Conservation (phyloP, 1,284 basidiomycete species). For the Pyrrhoderma noxium region DNA sequence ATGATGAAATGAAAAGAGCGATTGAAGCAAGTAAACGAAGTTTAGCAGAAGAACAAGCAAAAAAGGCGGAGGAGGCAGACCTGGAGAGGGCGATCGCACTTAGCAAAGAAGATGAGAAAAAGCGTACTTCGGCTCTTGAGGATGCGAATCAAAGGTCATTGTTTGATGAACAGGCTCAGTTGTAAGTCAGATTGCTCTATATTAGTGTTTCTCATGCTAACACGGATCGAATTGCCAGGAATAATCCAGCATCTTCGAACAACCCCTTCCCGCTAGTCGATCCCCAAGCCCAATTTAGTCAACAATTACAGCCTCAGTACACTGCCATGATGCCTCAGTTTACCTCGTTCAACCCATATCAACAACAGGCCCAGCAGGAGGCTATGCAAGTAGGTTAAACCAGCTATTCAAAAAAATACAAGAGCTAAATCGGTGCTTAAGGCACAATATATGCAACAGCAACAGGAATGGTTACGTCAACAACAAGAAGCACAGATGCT, state of each 20-base stretch:
- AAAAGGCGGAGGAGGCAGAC: slow-evolving; percentile 70
- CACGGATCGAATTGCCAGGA: slow-evolving; percentile 13
- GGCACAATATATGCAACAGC: slow-evolving; percentile 69
- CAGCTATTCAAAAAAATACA: slow-evolving; percentile 3
- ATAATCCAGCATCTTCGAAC: slow-evolving; percentile 32
- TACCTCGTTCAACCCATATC: slow-evolving; percentile 94
- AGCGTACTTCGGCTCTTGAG: slow-evolving; percentile 61
- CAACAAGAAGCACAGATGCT: slow-evolving; percentile 38
- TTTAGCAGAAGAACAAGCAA: slow-evolving; percentile 67
- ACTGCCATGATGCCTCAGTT: slow-evolving; percentile 64
- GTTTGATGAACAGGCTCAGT: slow-evolving; percentile 80
- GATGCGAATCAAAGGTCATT: slow-evolving; percentile 69
- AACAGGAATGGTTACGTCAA: slow-evolving; percentile 55
- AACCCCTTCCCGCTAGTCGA: slow-evolving; percentile 68
- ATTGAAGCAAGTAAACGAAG: slow-evolving; percentile 84
- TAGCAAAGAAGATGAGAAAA: slow-evolving; percentile 84
- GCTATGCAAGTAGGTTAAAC: slow-evolving; percentile 47
- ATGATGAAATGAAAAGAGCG: slow-evolving; percentile 75
- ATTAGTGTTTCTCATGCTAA: background rate
- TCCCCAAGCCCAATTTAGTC: slow-evolving; percentile 53
- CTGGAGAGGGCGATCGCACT: slow-evolving; percentile 71
- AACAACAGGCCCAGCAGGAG: slow-evolving; percentile 89
- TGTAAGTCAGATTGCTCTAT: slow-evolving; percentile 37
- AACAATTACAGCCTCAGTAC: slow-evolving; percentile 51
- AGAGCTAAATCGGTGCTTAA: slow-evolving; percentile 20